Conservation (phyloP, 2,329 filamentous ascomycete genomes). For the Trichoderma semiorbis region DNA sequence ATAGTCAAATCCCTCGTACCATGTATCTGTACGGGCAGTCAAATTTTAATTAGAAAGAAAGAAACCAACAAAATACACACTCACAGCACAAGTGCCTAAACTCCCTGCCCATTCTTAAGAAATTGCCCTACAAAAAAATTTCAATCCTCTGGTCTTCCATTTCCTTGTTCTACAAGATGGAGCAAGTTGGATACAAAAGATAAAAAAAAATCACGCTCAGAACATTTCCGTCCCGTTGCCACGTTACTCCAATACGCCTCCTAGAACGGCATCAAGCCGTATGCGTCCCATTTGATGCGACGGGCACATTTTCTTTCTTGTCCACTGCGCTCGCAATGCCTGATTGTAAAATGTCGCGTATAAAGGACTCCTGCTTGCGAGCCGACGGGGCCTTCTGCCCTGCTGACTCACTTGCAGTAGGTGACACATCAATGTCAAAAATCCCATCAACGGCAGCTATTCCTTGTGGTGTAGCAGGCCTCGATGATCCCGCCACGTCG, state of each 20-base stretch:
- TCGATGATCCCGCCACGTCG: not conserved
- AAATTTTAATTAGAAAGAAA: not conserved
- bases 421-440: slow-evolving; percentile 15
- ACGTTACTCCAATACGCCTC: slow-evolving; percentile 27
- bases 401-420: not conserved
- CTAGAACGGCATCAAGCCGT: slow-evolving; percentile 10
- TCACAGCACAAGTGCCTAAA: not conserved
- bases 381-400: not conserved
- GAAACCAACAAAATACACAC: not conserved
- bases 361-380: not conserved
- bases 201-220: not conserved
- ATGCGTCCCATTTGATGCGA: slow-evolving; percentile 4
- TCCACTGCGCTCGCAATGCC: slow-evolving; percentile 6
- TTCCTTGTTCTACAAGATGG: slow-evolving; percentile 7
- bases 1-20: not conserved
- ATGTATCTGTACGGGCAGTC: not conserved
- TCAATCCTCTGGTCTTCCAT: not conserved
- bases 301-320: not conserved
- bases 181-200: slow-evolving; percentile 22
- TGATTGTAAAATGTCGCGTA: slow-evolving; percentile 6
- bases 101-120: not conserved
- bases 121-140: not conserved
- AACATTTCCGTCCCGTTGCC: slow-evolving; percentile 18
- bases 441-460: slow-evolving; percentile 20
- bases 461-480: slow-evolving; percentile 3